These are phyloP conservation scores for Coleophoma crateriformis DNA, from an alignment of 2,329 filamentous ascomycete species.

Conservation along the genomic window DNA sequence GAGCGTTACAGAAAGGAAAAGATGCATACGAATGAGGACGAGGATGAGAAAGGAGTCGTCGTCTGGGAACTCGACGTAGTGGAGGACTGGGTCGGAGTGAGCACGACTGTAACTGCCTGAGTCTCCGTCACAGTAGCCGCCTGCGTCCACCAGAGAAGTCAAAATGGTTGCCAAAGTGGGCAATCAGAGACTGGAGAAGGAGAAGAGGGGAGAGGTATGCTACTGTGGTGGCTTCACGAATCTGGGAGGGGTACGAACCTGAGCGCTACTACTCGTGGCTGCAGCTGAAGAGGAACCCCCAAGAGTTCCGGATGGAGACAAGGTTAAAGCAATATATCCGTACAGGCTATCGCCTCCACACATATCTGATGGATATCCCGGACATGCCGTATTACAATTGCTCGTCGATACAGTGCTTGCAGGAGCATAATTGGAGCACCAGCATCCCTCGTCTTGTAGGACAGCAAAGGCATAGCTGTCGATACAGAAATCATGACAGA, in stretches of 20 bases:
- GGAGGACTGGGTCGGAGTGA: neutral
- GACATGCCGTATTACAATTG: slow-evolving; percentile 54
- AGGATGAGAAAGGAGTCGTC: slow-evolving; percentile 1
- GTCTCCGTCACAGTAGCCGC: slow-evolving; percentile 19
- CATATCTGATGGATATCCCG: slow-evolving; percentile 60
- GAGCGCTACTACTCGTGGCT: slow-evolving; percentile 9
- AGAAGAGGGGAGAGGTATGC: too few relatives aligned
- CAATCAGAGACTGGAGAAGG: slow-evolving; percentile 1
- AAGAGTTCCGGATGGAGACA: slow-evolving; percentile 51
- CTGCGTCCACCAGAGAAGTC: slow-evolving; percentile 22
- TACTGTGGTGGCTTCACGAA: too few relatives aligned
- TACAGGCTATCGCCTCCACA: slow-evolving; percentile 60
- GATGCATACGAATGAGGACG: slow-evolving; percentile 30
- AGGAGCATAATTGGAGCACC: slow-evolving; percentile 69
- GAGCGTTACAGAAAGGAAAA: slow-evolving; percentile 6
- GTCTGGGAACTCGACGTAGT: slow-evolving; percentile 5
- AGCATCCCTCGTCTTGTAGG: slow-evolving; percentile 60
- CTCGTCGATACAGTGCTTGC: slow-evolving; percentile 32
- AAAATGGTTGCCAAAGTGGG: slow-evolving; percentile 24
- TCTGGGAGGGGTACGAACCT: slow-evolving; percentile 16
- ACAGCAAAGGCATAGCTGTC: slow-evolving; percentile 60
- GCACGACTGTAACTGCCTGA: slow-evolving; percentile 22
- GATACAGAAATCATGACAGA: slow-evolving; percentile 57
- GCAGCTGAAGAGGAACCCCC: slow-evolving; percentile 8
- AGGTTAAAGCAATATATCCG: slow-evolving; percentile 57